Evolutionary conservation across 169 alveolate species (phyloP).

Genomic region (Cryptosporidium sp.): DNA sequence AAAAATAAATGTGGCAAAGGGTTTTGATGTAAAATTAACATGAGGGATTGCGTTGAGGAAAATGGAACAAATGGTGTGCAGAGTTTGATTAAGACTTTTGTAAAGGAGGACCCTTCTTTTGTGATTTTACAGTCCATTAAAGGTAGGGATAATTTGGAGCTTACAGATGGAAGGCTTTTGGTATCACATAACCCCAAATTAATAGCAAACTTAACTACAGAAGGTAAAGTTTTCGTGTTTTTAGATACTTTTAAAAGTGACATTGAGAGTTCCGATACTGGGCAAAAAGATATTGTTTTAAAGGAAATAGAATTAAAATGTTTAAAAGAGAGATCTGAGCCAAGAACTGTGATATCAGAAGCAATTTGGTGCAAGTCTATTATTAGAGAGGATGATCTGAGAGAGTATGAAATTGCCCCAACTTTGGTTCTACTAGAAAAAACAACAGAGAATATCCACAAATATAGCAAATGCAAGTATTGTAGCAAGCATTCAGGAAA

Average conservation of each 20-base stretch:
- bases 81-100: neutral
- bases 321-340: conserved; percentile 1
- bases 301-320: neutral
- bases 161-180: conserved; percentile 36
- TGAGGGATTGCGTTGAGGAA: conserved; percentile 1
- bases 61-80: neutral
- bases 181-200: conserved; percentile 38
- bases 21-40: neutral
- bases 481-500: conserved; percentile 19
- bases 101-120: conserved; percentile 1
- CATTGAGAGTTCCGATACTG: neutral
- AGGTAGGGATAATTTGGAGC: neutral
- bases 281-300: neutral
- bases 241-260: neutral
- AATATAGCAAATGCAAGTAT: neutral
- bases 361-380: conserved; percentile 57
- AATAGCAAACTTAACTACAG: conserved; percentile 22
- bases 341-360: conserved; percentile 10
- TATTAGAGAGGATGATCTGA: neutral
- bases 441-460: neutral
- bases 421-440: conserved; percentile 33
- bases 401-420: conserved; percentile 4
- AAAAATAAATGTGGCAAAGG: conserved; percentile 6
- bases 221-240: conserved; percentile 2
- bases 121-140: conserved; percentile 8